Percentiles rank a stretch among this genome's conserved stretches.
Evolutionary conservation across 225 moss, liverwort and hornwort species (phyloP).

Genomic region (Marchantia polymorpha): DNA sequence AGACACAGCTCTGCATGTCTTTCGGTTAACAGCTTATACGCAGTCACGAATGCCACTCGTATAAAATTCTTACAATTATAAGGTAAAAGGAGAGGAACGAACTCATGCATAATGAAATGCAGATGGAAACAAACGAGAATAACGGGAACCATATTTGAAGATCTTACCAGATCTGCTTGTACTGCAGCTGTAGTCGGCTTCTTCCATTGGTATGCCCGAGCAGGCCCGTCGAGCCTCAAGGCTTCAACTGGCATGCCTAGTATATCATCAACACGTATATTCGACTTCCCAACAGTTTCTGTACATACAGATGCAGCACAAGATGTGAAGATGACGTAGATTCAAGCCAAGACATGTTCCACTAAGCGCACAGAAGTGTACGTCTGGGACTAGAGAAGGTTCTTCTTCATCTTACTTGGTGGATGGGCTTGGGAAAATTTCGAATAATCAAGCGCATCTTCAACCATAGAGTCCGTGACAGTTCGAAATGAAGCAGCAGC

Average conservation of each 20-base stretch:
- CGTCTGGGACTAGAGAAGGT: no score
- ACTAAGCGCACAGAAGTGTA: no score
- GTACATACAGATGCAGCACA: not conserved
- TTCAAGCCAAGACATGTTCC: no score
- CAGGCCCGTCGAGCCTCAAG: conserved; percentile 41
- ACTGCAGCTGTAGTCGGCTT: conserved; percentile 46
- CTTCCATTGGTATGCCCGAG: conserved; percentile 38
- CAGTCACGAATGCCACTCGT: not conserved
- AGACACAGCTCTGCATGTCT: not conserved
- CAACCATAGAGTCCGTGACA: conserved; percentile 50
- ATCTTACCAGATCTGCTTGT: conserved; percentile 43
- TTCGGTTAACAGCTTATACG: not conserved
- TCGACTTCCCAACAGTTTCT: conserved; percentile 36
- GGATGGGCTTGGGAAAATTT: conserved; percentile 35
- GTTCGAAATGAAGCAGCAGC: conserved; percentile 47
- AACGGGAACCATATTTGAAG: not conserved
- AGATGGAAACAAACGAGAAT: not conserved
- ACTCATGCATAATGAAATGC: not conserved
- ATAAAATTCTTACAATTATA: not conserved
- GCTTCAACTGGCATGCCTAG: conserved; percentile 51
- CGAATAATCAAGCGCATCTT: conserved; percentile 38
- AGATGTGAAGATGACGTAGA: not conserved
- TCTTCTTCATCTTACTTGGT: conserved; percentile 22
- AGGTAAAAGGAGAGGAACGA: not conserved
- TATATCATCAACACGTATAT: conserved; percentile 53